Evolutionary conservation across 2,329 filamentous ascomycete genomes (phyloP).

Genomic region (Claviceps purpurea): DNA sequence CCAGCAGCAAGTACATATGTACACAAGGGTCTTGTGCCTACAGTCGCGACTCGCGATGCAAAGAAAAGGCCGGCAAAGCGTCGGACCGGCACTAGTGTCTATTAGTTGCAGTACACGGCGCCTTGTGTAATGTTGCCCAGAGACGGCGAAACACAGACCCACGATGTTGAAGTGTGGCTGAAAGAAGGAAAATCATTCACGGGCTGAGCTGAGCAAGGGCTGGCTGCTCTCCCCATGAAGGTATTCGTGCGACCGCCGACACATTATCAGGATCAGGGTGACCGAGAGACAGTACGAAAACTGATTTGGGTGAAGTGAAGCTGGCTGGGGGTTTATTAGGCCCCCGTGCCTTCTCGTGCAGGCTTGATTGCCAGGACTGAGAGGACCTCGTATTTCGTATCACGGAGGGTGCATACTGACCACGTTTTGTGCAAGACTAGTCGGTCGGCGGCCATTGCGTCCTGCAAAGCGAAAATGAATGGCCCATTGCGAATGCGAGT

Average conservation of each 20-base stretch:
- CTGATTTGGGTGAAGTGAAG: neutral
- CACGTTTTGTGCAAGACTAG: neutral
- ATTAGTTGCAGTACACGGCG: neutral
- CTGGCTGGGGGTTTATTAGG: neutral
- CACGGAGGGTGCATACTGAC: neutral
- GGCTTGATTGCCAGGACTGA: neutral
- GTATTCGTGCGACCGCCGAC: neutral
- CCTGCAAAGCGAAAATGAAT: neutral
- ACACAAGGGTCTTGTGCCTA: no score
- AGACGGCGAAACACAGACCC: neutral
- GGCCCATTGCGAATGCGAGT: neutral
- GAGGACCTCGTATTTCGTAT: neutral
- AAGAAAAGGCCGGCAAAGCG: no score
- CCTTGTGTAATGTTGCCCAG: neutral
- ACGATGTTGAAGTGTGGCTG: neutral
- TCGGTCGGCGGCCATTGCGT: neutral
- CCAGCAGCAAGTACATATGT: no score
- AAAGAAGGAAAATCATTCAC: neutral
- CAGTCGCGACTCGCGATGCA: no score
- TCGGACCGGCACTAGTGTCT: no score
- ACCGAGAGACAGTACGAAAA: neutral
- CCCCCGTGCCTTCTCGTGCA: neutral
- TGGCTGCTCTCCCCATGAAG: no score
- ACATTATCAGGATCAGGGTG: neutral
- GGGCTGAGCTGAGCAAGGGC: neutral